Evolutionary conservation across 805 yeast genomes (phyloP).

Genomic region (Candida suzukii): DNA sequence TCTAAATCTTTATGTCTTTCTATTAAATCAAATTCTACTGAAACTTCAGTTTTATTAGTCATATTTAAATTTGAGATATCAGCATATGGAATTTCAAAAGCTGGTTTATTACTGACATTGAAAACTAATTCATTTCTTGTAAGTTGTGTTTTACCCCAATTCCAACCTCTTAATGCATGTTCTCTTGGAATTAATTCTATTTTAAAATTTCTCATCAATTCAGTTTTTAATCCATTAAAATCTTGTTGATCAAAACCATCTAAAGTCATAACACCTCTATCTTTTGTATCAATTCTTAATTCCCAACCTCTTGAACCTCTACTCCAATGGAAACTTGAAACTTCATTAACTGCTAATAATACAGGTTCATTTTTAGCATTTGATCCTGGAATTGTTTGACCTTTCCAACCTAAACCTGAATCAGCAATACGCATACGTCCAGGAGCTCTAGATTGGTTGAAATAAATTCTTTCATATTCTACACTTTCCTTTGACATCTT

Average conservation of each 20-base stretch:
- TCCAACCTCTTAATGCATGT: slow-evolving; percentile 97
- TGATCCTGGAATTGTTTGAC: slow-evolving; percentile 30
- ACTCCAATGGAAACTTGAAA: slow-evolving; percentile 80
- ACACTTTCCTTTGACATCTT: slow-evolving; percentile 20
- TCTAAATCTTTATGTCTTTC: slow-evolving; percentile 37
- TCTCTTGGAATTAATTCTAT: slow-evolving; percentile 75
- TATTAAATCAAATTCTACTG: slow-evolving; percentile 70
- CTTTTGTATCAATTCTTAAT: slow-evolving; percentile 80
- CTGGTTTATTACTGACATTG: slow-evolving; percentile 79
- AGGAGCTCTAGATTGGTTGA: slow-evolving; percentile 73
- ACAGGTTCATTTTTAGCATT: slow-evolving; percentile 64
- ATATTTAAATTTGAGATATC: slow-evolving; percentile 79
- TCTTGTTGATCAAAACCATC: slow-evolving; percentile 92
- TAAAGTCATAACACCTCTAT: slow-evolving; percentile 74
- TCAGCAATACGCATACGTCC: slow-evolving; percentile 95
- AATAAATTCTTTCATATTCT: slow-evolving; percentile 86
- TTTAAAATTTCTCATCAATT: slow-evolving; percentile 69
- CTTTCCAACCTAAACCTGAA: slow-evolving; percentile 97
- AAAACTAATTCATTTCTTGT: slow-evolving; percentile 89
- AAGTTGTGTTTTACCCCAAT: slow-evolving; percentile 94
- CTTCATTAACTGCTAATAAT: slow-evolving; percentile 78
- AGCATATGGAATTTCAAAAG: slow-evolving; percentile 83
- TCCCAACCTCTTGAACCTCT: slow-evolving; percentile 92
- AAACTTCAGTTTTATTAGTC: slow-evolving; percentile 90
- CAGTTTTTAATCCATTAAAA: slow-evolving; percentile 72